Evolutionary conservation across 306 rosid species (phyloP).

Genomic region (Cicer yamashitae): DNA sequence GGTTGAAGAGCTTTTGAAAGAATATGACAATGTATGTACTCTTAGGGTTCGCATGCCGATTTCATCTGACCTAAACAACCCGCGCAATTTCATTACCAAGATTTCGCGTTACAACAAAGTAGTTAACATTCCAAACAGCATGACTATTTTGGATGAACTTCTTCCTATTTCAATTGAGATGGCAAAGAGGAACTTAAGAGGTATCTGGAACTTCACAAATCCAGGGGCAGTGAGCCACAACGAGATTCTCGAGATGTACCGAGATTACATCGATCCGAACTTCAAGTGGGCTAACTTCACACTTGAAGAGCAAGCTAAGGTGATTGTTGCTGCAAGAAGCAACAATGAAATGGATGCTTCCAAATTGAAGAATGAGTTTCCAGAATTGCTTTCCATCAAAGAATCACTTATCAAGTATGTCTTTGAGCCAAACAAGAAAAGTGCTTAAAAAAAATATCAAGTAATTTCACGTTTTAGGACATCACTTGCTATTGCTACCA

Average conservation of each 20-base stretch:
- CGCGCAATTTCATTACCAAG: conserved; percentile 90
- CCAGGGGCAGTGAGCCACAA: conserved; percentile 92
- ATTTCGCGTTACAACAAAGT: conserved; percentile 85
- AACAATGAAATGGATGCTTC: conserved; percentile 94
- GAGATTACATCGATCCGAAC: conserved; percentile 66
- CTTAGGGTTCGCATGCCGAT: conserved; percentile 92
- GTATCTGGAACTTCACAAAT: conserved; percentile 93
- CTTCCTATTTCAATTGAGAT: conserved; percentile 83
- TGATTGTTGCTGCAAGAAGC: conserved; percentile 84
- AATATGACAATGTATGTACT: conserved; percentile 89
- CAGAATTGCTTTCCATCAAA: conserved; percentile 80
- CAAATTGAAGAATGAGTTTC: conserved; percentile 81
- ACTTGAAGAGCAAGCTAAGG: conserved; percentile 93
- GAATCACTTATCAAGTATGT: conserved; percentile 78
- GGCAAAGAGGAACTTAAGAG: conserved; percentile 86
- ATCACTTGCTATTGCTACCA: conserved; percentile 39
- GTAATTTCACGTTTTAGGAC: conserved; percentile 36
- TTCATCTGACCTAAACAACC: conserved; percentile 84
- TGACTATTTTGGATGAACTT: conserved; percentile 90
- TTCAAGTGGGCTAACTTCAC: conserved; percentile 81
- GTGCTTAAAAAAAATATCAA: conserved; percentile 44
- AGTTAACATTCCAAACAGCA: conserved; percentile 89
- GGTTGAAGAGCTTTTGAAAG: conserved; percentile 91
- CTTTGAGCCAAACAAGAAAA: conserved; percentile 78
- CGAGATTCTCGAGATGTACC: conserved; percentile 87